phyloP scores from a whole-genome alignment of 2,329 filamentous ascomycete genomes.

The Periconia sp. region DNA sequence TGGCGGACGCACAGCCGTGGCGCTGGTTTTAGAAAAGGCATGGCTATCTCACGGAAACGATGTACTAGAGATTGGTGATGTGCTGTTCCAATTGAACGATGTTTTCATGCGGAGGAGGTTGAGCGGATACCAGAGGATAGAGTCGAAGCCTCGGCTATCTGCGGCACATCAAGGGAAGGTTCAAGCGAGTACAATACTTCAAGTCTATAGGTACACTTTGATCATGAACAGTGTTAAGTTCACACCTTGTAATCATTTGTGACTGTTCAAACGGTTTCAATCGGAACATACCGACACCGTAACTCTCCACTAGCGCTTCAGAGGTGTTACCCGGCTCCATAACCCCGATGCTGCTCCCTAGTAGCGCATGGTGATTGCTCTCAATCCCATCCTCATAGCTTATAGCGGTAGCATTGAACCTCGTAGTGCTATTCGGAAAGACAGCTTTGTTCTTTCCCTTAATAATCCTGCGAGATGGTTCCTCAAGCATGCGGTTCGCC shows the following conservation, averaged over 20 bases:
- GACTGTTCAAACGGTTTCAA: conserved; percentile 26
- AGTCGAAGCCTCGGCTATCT: neutral
- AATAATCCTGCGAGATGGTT: conserved; percentile 49
- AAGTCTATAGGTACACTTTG: too few relatives aligned
- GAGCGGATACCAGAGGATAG: neutral
- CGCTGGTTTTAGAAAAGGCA: conserved; percentile 27
- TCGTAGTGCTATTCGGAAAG: conserved; percentile 35
- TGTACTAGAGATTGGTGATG: too few relatives aligned
- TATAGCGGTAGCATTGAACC: conserved; percentile 54
- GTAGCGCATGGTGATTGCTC: conserved; percentile 46
- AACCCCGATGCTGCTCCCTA: conserved; percentile 50
- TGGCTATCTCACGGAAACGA: conserved; percentile 3
- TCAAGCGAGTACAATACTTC: neutral
- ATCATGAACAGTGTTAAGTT: too few relatives aligned
- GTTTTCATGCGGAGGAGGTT: neutral
- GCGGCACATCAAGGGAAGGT: neutral
- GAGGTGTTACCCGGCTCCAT: conserved; percentile 49
- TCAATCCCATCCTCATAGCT: conserved; percentile 53
- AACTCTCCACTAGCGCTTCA: conserved; percentile 48
- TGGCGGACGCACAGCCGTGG: conserved; percentile 23
- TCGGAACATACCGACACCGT: conserved; percentile 56
- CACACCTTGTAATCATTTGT: neutral
- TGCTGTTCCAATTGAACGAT: neutral
- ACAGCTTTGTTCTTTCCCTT: conserved; percentile 40
- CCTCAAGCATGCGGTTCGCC: conserved; percentile 56